phyloP scores from a whole-genome alignment of 2,329 filamentous ascomycete species.

The Arthrinium puccinioides region DNA sequence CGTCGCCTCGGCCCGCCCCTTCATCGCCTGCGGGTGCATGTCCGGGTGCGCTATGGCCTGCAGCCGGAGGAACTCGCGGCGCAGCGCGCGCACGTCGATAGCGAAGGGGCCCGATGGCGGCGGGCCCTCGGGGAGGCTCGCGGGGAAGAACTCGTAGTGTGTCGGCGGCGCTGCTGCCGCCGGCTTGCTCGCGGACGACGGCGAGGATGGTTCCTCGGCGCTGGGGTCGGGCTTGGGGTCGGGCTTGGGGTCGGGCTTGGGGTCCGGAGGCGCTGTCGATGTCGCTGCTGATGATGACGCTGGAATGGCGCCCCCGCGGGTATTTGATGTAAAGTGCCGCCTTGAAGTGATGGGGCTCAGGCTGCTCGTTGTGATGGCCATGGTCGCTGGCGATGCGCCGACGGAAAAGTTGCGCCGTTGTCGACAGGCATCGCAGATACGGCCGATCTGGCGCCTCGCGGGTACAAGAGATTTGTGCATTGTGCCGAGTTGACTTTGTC shows the following conservation, averaged over 20 bases:
- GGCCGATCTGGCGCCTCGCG: slow-evolving; percentile 10
- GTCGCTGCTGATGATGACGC: too few species aligned
- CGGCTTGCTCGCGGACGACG: neutral
- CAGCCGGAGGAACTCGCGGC: slow-evolving; percentile 78
- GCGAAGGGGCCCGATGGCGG: slow-evolving; percentile 72
- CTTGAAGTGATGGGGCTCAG: too few species aligned
- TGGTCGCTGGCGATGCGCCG: too few species aligned
- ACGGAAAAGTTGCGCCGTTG: slow-evolving; percentile 8
- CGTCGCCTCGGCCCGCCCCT: slow-evolving; percentile 63
- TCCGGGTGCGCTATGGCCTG: slow-evolving; percentile 76
- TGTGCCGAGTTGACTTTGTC: too few species aligned
- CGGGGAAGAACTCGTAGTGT: slow-evolving; percentile 85
- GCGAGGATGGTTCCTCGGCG: neutral
- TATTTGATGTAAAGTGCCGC: too few species aligned
- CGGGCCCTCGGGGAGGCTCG: slow-evolving; percentile 67
- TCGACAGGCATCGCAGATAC: slow-evolving; percentile 20
- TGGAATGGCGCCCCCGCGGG: too few species aligned
- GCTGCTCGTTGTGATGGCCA: too few species aligned
- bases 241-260: too few species aligned
- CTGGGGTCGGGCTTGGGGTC: too few species aligned
- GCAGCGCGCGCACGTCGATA: slow-evolving; percentile 63
- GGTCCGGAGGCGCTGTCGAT: too few species aligned
- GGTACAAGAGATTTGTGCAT: slow-evolving; percentile 17
- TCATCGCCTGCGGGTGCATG: slow-evolving; percentile 45
- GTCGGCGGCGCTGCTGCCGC: slow-evolving; percentile 32